A percentile compares a stretch with the other conserved stretches of the same genome.
These are phyloP conservation scores for Didymella lethalis DNA, from an alignment of 2,329 filamentous ascomycete genomes.

Conservation along the genomic window DNA sequence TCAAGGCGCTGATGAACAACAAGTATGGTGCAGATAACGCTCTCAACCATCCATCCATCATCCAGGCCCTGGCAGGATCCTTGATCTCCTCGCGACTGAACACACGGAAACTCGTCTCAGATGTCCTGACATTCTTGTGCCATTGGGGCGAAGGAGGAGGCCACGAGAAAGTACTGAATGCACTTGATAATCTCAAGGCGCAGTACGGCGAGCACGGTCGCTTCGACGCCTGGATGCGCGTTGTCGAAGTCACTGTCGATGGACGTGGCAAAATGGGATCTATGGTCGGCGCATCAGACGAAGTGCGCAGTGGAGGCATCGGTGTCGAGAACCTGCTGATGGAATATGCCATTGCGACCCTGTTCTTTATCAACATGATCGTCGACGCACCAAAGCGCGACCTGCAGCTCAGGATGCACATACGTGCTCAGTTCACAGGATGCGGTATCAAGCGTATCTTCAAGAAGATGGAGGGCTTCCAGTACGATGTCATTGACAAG, in stretches of 20 bases:
- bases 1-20: conserved; percentile 99
- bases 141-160: conserved; percentile 91
- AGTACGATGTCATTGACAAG: conserved; percentile 98
- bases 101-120: conserved; percentile 92
- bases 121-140: conserved; percentile 94
- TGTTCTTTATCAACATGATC: conserved; percentile 96
- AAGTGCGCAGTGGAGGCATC: conserved; percentile 93
- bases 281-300: conserved; percentile 93
- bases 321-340: conserved; percentile 99
- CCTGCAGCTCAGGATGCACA: conserved; percentile 89
- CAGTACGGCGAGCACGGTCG: conserved; percentile 90
- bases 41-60: conserved; percentile 85
- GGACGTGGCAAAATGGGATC: conserved; percentile 99
- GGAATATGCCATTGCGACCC: conserved; percentile 96
- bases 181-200: conserved; percentile 88
- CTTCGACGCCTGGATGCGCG: conserved; percentile 98
- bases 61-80: conserved; percentile 85
- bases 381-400: conserved; percentile 90
- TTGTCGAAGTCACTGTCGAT: conserved; percentile 96
- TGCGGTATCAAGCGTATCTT: conserved; percentile 94
- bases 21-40: conserved; percentile 98
- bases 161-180: conserved; percentile 91
- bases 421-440: conserved; percentile 93
- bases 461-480: conserved; percentile 96
- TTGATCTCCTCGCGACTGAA: conserved; percentile 88